Conservation (phyloP, 1,284 basidiomycete species). For the Rhodotorula sp. region DNA sequence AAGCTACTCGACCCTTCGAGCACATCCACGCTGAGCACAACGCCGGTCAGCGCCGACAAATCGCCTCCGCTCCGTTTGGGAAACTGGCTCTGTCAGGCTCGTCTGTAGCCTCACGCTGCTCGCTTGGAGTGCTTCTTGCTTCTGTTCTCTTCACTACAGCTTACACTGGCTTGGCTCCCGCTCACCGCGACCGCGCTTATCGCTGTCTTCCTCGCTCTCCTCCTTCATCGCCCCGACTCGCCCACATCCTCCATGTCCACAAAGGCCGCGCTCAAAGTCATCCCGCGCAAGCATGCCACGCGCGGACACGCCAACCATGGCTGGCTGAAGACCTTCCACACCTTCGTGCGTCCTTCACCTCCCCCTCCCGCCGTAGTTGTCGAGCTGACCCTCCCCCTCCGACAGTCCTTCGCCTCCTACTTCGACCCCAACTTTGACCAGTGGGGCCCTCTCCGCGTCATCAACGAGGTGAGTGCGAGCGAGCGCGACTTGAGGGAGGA, state of each 20-base stretch:
- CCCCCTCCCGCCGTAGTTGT: no score
- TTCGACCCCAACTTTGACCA: slow-evolving; percentile 22
- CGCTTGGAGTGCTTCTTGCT: neutral
- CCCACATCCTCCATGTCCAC: neutral
- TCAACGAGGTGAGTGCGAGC: slow-evolving; percentile 65
- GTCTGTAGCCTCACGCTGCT: neutral
- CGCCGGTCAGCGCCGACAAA: no score
- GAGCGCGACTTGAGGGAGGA: no score
- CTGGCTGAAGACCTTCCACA: slow-evolving; percentile 68
- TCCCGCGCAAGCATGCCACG: slow-evolving; percentile 26
- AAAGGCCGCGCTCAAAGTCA: slow-evolving; percentile 35
- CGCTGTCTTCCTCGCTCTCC: neutral
- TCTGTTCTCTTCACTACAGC: neutral
- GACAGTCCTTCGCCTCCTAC: slow-evolving; percentile 29
- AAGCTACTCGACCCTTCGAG: no score
- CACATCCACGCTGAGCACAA: no score
- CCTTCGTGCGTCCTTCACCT: slow-evolving; percentile 16
- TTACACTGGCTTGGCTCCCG: neutral
- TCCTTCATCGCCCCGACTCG: neutral
- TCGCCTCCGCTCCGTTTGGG: neutral
- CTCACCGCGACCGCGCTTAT: neutral
- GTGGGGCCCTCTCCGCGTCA: slow-evolving; percentile 56
- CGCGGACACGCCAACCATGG: slow-evolving; percentile 78
- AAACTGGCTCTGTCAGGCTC: neutral
- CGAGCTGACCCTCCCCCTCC: neutral